phyloP scores from a whole-genome alignment of 192 early-diverging fungal species.

The Chytriomyces confervae region DNA sequence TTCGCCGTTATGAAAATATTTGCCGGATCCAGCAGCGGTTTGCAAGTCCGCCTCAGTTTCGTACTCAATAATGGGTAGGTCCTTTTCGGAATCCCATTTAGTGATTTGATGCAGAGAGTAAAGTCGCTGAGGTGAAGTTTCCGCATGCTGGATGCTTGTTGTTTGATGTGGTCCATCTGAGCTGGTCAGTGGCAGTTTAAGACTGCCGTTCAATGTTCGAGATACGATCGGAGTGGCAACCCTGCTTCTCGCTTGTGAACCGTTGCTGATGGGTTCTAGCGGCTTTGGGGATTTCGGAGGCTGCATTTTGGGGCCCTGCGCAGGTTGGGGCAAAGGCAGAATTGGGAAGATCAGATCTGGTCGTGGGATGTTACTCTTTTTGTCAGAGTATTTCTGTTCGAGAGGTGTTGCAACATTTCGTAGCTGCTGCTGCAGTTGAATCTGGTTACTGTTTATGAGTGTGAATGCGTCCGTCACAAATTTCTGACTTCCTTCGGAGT shows the following conservation, averaged over 20 bases:
- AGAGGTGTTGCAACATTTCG: neutral
- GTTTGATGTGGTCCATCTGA: too few species aligned
- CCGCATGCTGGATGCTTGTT: too few species aligned
- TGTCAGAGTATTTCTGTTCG: constrained; percentile 2
- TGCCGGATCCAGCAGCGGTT: neutral
- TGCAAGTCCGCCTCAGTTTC: neutral
- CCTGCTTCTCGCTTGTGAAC: neutral
- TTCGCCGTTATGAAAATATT: constrained; percentile 16
- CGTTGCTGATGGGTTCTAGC: neutral
- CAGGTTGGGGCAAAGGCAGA: neutral
- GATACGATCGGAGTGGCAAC: neutral
- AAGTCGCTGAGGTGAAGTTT: too few species aligned
- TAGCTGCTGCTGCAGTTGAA: neutral
- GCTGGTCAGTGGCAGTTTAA: too few species aligned
- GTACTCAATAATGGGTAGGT: constrained; percentile 3
- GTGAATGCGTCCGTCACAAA: constrained; percentile 17
- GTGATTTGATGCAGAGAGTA: neutral
- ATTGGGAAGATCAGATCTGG: neutral
- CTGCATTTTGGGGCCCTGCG: neutral
- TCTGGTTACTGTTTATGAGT: constrained; percentile 1
- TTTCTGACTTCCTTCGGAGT: constrained; percentile 1
- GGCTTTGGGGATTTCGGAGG: neutral
- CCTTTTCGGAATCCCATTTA: constrained; percentile 16
- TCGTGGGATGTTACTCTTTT: neutral
- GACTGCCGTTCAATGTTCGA: too few species aligned